Evolutionary conservation across 2,329 filamentous ascomycete genomes (phyloP).

Genomic region (Aspergillus sp.): DNA sequence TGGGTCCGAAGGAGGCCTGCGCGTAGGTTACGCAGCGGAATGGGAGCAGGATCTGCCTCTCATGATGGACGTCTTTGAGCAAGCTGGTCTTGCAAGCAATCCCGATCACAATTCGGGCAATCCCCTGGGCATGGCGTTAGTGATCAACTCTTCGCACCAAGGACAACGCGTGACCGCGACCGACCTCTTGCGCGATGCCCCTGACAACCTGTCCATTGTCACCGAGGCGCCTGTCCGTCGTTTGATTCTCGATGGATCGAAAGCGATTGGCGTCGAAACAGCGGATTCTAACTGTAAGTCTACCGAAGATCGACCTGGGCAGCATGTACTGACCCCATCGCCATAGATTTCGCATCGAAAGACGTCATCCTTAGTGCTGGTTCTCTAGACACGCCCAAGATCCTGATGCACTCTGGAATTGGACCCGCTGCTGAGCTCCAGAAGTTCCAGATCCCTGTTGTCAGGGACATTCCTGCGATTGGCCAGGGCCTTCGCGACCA

Average conservation of each 20-base stretch:
- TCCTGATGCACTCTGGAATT: constrained; percentile 51
- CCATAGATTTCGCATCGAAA: constrained; percentile 31
- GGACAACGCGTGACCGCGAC: constrained; percentile 52
- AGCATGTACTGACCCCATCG: not conserved
- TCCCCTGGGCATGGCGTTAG: constrained; percentile 55
- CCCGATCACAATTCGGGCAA: constrained; percentile 59
- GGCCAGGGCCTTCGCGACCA: constrained; percentile 50
- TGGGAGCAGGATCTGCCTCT: constrained; percentile 51
- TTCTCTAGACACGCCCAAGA: constrained; percentile 39
- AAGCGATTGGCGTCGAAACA: constrained; percentile 46
- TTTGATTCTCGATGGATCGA: constrained; percentile 48
- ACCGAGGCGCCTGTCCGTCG: constrained; percentile 50
- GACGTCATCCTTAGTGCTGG: constrained; percentile 44
- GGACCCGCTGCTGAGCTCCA: constrained; percentile 45
- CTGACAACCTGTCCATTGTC: constrained; percentile 54
- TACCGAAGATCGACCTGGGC: not conserved
- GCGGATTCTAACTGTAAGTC: constrained; percentile 41
- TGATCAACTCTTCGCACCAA: constrained; percentile 50
- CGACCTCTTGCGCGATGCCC: constrained; percentile 47
- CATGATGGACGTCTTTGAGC: constrained; percentile 49
- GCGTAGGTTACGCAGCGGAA: constrained; percentile 49
- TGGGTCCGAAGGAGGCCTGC: constrained; percentile 49
- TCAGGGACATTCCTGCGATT: constrained; percentile 41
- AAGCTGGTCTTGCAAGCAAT: constrained; percentile 51
- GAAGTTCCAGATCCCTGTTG: constrained; percentile 41